Conservation (phyloP, 2,329 filamentous ascomycete species). For the Fusarium sp. region DNA sequence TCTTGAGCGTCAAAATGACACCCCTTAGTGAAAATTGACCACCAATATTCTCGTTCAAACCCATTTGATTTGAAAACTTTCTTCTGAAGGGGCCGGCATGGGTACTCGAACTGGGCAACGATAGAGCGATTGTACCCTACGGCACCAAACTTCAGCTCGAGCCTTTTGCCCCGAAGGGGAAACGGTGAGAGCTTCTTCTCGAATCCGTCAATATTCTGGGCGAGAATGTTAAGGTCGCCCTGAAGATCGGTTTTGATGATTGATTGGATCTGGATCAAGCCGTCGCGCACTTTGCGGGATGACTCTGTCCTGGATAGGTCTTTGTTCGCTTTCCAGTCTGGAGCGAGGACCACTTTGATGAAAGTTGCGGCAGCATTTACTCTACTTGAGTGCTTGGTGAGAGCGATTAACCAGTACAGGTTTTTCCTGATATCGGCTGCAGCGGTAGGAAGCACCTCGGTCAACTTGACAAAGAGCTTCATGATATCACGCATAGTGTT, state of each 20-base stretch:
- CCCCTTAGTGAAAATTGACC: not conserved
- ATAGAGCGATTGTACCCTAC: slow-evolving; percentile 1
- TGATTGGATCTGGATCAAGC: slow-evolving; percentile 18
- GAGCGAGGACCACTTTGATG: slow-evolving; percentile 1
- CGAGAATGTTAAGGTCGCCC: not conserved
- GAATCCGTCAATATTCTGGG: slow-evolving; percentile 4
- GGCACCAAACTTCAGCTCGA: slow-evolving; percentile 1
- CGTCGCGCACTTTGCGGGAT: slow-evolving; percentile 11
- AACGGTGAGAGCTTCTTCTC: slow-evolving; percentile 8
- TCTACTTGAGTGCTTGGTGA: slow-evolving; percentile 14
- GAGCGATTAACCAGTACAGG: not conserved
- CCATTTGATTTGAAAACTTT: not conserved
- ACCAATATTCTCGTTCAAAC: not conserved
- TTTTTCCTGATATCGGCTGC: not conserved
- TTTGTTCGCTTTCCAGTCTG: slow-evolving; percentile 17
- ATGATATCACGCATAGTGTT: not conserved
- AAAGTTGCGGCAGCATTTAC: not conserved
- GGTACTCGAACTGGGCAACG: not conserved
- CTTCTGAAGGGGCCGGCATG: not conserved
- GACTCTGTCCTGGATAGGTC: slow-evolving; percentile 19
- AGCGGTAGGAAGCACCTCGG: not conserved
- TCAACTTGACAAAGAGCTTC: slow-evolving; percentile 3
- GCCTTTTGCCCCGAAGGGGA: not conserved
- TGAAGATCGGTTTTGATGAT: slow-evolving; percentile 7
- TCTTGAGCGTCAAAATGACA: not conserved